A percentile compares a stretch with the other conserved stretches of the same genome.
Evolutionary conservation across 768 basidiomycete genomes (phyloP).

Genomic region (Tricholomella constricta): DNA sequence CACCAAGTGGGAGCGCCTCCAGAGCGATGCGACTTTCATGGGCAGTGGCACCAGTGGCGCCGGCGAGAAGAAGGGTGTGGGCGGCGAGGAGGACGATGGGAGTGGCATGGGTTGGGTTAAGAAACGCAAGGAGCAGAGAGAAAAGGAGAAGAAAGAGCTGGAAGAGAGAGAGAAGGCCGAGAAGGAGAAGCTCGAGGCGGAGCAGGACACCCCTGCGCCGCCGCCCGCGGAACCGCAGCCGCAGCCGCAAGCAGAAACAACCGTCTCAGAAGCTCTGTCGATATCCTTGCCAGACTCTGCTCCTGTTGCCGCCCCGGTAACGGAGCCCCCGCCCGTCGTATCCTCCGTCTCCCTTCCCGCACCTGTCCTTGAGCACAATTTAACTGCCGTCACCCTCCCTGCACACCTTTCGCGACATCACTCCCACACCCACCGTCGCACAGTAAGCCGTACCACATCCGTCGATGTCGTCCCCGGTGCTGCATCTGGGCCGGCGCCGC

Average conservation of each 20-base stretch:
- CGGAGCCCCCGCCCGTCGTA: neutral
- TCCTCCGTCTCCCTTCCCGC: neutral
- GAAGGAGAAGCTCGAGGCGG: constrained; percentile 16
- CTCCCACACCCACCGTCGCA: constrained; percentile 11
- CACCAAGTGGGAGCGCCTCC: constrained; percentile 38
- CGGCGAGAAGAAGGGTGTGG: constrained; percentile 31
- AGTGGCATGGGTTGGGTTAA: constrained; percentile 87
- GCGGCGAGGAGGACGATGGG: constrained; percentile 70
- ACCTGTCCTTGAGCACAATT: constrained; percentile 15
- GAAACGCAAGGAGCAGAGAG: constrained; percentile 56
- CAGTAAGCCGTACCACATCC: constrained; percentile 4
- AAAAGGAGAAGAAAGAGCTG: constrained; percentile 43
- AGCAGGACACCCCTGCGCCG: no score
- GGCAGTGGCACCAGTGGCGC: constrained; percentile 23
- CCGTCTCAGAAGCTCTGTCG: neutral
- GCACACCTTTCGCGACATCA: constrained; percentile 14
- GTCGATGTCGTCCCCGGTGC: neutral
- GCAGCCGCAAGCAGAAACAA: neutral
- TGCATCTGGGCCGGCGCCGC: neutral
- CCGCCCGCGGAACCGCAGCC: constrained; percentile 3
- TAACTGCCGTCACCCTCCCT: constrained; percentile 16
- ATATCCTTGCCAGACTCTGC: constrained; percentile 2
- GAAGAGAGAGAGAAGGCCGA: constrained; percentile 34
- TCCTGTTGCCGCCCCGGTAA: no score
- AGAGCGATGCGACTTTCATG: constrained; percentile 25